A percentile compares a stretch with the other conserved stretches of the same genome.
Evolutionary conservation across 257 asterid species (phyloP).

Genomic region (Nicotiana attenuata): DNA sequence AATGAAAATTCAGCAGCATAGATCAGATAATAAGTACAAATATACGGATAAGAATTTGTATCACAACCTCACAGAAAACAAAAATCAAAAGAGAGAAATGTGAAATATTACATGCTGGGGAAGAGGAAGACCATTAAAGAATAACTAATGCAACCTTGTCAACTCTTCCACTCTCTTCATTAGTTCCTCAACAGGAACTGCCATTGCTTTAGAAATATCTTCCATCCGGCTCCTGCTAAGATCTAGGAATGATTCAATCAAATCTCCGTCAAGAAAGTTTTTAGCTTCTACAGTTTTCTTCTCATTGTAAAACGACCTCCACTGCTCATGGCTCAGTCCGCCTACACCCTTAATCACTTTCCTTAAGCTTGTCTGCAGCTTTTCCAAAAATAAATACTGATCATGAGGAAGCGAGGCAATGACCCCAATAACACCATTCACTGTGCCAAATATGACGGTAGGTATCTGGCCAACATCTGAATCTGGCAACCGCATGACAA

Average conservation of each 20-base stretch:
- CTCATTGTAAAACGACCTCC: conserved; percentile 94
- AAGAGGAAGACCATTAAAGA: neutral
- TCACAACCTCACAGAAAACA: neutral
- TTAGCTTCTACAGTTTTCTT: conserved; percentile 76
- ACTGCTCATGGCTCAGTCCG: conserved; percentile 89
- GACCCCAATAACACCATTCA: conserved; percentile 90
- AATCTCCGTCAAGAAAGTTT: conserved; percentile 87
- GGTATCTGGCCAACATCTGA: conserved; percentile 92
- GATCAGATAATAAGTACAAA: neutral
- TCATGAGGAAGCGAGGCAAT: conserved; percentile 89
- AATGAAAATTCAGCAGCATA: neutral
- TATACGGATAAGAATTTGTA: neutral
- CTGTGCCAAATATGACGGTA: conserved; percentile 87
- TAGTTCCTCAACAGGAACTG: conserved; percentile 71
- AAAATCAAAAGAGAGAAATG: neutral
- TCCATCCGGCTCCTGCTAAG: conserved; percentile 73
- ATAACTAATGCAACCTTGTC: conserved; percentile 71
- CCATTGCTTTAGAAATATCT: conserved; percentile 69
- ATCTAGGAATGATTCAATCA: conserved; percentile 87
- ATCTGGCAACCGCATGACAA: conserved; percentile 93
- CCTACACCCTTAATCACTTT: conserved; percentile 96
- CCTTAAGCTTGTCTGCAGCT: conserved; percentile 65
- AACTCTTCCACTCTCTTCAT: conserved; percentile 97
- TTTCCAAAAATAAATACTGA: conserved; percentile 71
- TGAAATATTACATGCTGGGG: neutral